Percentiles rank a stretch among this genome's conserved stretches.
phyloP scores from a whole-genome alignment of 345 rosid species.

The Linum lewisii region DNA sequence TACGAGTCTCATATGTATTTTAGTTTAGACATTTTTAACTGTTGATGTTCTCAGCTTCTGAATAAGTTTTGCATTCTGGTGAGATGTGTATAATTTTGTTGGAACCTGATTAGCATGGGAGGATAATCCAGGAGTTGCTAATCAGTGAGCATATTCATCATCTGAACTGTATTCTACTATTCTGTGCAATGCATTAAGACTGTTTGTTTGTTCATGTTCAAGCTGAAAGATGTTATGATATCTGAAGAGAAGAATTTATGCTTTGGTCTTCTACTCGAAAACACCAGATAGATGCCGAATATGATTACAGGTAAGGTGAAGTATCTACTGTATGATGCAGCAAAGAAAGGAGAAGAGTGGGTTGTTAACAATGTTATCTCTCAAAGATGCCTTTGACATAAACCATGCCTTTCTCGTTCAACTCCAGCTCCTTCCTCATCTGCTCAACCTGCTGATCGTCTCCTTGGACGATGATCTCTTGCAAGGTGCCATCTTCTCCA shows the following conservation, averaged over 20 bases:
- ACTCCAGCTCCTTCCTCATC: conserved; percentile 75
- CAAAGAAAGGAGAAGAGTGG: too few species aligned
- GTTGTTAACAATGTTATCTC: conserved; percentile 30
- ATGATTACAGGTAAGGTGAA: not conserved
- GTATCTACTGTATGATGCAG: not conserved
- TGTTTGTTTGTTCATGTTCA: too few species aligned
- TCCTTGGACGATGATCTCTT: conserved; percentile 76
- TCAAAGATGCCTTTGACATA: conserved; percentile 81
- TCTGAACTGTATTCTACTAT: not conserved
- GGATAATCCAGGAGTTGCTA: not conserved
- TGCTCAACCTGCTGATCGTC: conserved; percentile 89
- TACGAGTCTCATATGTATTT: not conserved
- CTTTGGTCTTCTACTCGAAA: too few species aligned
- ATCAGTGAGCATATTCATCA: not conserved
- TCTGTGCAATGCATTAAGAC: not conserved
- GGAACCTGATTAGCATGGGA: too few species aligned
- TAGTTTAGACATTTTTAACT: not conserved
- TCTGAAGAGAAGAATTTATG: too few species aligned
- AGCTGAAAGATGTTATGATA: too few species aligned
- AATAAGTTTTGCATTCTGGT: not conserved
- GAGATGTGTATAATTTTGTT: not conserved
- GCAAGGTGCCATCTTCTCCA: conserved; percentile 38
- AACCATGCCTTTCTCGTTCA: conserved; percentile 87
- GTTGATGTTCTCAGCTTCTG: not conserved
- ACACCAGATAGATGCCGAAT: not conserved